These are phyloP conservation scores for Rhynchospora breviuscula DNA, from an alignment of 176 grass and related monocot species.

Conservation along the genomic window DNA sequence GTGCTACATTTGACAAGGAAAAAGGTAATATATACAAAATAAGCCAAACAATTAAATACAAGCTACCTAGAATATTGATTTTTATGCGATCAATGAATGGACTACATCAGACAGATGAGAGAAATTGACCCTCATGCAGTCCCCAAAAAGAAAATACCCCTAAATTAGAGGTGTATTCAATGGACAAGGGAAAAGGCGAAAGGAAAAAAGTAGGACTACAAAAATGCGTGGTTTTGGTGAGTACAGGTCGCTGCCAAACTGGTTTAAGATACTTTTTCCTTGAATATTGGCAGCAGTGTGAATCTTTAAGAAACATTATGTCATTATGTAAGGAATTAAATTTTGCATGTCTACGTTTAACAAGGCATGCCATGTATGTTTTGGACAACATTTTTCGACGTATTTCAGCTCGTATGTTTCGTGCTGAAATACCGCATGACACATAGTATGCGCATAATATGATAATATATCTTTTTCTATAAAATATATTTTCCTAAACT, in stretches of 20 bases:
- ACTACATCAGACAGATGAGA: neutral
- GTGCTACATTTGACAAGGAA: neutral
- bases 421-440: no score
- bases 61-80: neutral
- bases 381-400: no score
- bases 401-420: no score
- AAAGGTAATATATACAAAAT: neutral
- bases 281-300: neutral
- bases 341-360: neutral
- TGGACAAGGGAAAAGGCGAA: neutral
- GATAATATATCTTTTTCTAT: no score
- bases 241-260: neutral
- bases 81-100: neutral
- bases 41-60: constrained; percentile 7
- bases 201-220: neutral
- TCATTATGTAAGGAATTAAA: neutral
- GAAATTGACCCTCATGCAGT: neutral
- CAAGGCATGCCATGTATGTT: no score
- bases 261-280: neutral
- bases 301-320: neutral
- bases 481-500: no score
- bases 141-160: neutral
- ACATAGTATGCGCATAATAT: no score
- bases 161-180: neutral
- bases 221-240: neutral